These are phyloP conservation scores for carrot (Daucus carota) DNA, from an alignment of 129 eudicot species.

Conservation along the genomic window DNA sequence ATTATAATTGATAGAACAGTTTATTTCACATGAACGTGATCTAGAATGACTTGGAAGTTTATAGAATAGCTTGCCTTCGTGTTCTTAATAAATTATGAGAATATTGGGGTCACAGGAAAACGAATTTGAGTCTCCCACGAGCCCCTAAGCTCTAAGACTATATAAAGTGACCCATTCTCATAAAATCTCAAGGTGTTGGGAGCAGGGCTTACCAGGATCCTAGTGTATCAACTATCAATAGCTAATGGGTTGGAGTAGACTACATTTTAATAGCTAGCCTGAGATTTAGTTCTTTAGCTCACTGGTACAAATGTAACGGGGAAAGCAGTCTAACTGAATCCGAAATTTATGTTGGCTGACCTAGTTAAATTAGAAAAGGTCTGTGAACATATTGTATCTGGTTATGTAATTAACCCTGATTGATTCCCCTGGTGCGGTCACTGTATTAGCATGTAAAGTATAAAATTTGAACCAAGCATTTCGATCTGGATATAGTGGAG, in stretches of 20 bases:
- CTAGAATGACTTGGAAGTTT: neutral
- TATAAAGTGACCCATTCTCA: too few species aligned
- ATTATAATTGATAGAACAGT: neutral
- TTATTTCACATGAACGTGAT: neutral
- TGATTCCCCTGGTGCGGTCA: neutral
- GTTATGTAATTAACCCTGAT: neutral
- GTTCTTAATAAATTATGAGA: too few species aligned
- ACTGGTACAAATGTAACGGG: neutral
- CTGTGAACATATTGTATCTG: neutral
- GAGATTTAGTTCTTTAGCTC: neutral
- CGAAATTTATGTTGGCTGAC: neutral
- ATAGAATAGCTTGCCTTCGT: too few species aligned
- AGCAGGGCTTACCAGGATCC: too few species aligned
- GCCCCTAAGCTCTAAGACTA: too few species aligned
- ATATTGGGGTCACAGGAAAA: too few species aligned
- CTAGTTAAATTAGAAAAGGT: neutral
- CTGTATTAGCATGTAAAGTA: neutral
- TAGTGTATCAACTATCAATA: too few species aligned
- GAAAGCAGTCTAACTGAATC: neutral
- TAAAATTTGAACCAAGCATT: neutral
- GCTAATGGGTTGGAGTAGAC: neutral
- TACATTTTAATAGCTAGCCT: neutral
- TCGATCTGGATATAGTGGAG: neutral
- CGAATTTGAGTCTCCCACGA: too few species aligned
- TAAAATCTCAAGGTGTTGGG: too few species aligned